phyloP scores from a whole-genome alignment of 2,329 filamentous ascomycete genomes.

The Metarhizium brunneum region DNA sequence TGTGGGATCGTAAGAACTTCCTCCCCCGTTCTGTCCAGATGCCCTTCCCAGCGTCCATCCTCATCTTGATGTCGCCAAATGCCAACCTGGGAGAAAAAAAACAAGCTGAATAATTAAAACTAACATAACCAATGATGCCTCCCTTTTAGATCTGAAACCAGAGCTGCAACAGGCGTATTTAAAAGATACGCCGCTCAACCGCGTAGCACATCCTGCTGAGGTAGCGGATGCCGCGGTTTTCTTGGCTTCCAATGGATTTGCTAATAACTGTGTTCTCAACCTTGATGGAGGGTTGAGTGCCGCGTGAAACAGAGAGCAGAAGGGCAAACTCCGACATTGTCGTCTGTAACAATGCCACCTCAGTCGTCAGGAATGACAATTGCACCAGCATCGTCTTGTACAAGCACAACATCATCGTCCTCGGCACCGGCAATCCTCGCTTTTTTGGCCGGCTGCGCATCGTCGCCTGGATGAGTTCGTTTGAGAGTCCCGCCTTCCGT shows the following conservation, averaged over 20 bases:
- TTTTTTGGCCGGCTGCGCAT: slow-evolving; percentile 37
- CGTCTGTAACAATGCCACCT: slow-evolving; percentile 11
- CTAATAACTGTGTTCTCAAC: slow-evolving; percentile 80
- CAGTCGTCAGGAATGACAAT: slow-evolving; percentile 60
- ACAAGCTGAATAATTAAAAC: slow-evolving; percentile 7
- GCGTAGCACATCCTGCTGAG: slow-evolving; percentile 61
- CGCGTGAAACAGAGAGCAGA: slow-evolving; percentile 27
- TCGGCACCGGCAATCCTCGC: slow-evolving; percentile 28
- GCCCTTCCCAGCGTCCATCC: not conserved
- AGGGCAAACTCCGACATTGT: not conserved
- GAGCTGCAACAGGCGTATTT: slow-evolving; percentile 29
- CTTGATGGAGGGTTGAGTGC: slow-evolving; percentile 78
- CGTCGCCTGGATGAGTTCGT: slow-evolving; percentile 34
- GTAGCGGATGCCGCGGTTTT: slow-evolving; percentile 78
- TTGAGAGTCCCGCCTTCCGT: slow-evolving; percentile 31
- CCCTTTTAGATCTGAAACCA: slow-evolving; percentile 24
- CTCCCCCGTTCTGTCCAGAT: slow-evolving; percentile 5
- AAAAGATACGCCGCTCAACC: slow-evolving; percentile 49
- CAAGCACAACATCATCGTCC: slow-evolving; percentile 32
- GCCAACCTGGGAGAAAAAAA: not conserved
- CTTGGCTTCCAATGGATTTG: slow-evolving; percentile 67
- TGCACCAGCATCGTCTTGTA: slow-evolving; percentile 49
- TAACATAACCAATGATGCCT: slow-evolving; percentile 30
- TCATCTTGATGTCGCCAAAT: not conserved
- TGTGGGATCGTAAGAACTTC: slow-evolving; percentile 57